Evolutionary conservation across 805 yeast species (phyloP), one percentile per base, ranked within the genome.

Genomic region (Grigorovia yakushimaensis): DNA sequence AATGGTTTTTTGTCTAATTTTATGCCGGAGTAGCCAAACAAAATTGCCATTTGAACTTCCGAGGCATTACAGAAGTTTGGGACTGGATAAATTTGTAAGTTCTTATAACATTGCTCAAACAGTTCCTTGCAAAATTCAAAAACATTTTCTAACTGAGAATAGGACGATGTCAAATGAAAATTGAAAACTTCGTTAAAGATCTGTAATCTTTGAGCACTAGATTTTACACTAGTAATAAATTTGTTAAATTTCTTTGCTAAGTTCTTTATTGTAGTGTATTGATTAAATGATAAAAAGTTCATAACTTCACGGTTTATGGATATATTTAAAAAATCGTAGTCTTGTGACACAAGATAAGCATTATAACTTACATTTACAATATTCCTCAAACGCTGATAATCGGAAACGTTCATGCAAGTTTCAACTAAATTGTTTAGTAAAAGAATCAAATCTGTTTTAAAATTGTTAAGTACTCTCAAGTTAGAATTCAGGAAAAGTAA

Each of bases 331-430:
- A 53, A 56, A 0, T 27, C 35, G 10, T 40, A 41, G 18, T 56
- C 49, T 36, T 53, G 53, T 2, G 43, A 45, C 7, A 51, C 46
- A 4, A 61, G 51, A 20, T 51, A 62, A 7, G 51, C 44, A 44
- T 65, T 65, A 44, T 55, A 65, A n/a, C 53, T 27, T 9, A 65
- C 56, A 36, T 56, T 59, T 9, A 58, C 51, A 5, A 62, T 41
- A 48, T 62, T 62, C 0, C 51, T 46, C n/a, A 61, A 35, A 45
- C 68, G 54, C 41, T 60, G 57, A 7, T 37, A 40, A 23, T 60
- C 61, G 6, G 41, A 11, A 11, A 39, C 41, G n/a, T 46, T 47
- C 3, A 58, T 36, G 42, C 60, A 56, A 42, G 49, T 51, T 8
- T 58, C 54, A 13, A 53, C 45, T 13, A 62, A 37, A 3, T 10